Conservation (phyloP, 192 early-diverging fungal species). For the Linnemannia elongata region DNA sequence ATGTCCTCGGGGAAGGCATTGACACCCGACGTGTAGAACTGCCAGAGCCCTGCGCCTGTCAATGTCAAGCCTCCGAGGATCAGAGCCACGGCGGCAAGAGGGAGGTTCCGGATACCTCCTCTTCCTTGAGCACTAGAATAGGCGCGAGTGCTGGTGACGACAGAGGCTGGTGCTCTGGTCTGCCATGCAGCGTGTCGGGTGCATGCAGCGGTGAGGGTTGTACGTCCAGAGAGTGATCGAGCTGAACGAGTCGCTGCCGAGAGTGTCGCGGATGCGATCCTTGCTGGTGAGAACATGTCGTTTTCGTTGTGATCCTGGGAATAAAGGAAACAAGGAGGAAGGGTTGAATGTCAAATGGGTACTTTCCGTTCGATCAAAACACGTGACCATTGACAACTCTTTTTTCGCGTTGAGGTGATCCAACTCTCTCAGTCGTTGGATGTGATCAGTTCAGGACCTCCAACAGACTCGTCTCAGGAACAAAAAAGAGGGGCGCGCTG, state of each 20-base stretch:
- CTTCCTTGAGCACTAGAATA: background rate
- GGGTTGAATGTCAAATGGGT: background rate
- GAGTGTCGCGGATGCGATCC: background rate
- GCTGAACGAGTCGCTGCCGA: background rate
- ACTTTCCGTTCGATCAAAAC: background rate
- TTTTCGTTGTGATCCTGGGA: background rate
- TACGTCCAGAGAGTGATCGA: background rate
- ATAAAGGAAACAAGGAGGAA: background rate
- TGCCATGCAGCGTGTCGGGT: background rate
- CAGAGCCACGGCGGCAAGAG: conserved; percentile 46
- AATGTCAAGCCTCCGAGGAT: conserved; percentile 56
- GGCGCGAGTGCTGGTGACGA: background rate
- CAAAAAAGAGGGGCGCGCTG: background rate
- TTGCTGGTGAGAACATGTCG: background rate
- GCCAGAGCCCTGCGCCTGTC: conserved; percentile 60
- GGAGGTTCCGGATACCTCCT: conserved; percentile 2
- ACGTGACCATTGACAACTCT: background rate
- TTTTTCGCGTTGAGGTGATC: background rate
- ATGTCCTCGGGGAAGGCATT: conserved; percentile 67
- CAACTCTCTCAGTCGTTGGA: too few relatives aligned
- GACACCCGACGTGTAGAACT: conserved; percentile 65
- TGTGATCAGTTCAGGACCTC: background rate
- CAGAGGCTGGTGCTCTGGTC: background rate
- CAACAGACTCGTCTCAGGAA: background rate
- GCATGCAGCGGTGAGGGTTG: background rate